phyloP scores from a whole-genome alignment of 805 yeast genomes.

The Spathaspora girioi region DNA sequence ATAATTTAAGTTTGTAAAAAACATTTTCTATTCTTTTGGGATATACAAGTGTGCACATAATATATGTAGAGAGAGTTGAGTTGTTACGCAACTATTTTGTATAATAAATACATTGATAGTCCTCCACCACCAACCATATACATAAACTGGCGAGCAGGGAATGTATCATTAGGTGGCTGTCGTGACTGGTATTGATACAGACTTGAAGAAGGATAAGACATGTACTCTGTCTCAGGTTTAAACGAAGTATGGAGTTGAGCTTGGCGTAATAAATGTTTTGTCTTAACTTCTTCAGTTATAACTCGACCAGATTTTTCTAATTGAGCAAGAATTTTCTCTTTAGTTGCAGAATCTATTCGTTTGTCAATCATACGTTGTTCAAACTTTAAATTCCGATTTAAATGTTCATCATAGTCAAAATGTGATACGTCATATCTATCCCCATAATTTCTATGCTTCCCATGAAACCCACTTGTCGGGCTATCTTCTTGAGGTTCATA shows the following conservation, averaged over 20 bases:
- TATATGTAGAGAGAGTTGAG: neutral
- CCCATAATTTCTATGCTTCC: constrained; percentile 35
- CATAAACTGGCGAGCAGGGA: constrained; percentile 8
- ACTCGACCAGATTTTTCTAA: constrained; percentile 28
- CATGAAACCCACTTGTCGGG: constrained; percentile 18
- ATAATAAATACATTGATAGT: constrained; percentile 5
- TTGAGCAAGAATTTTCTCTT: constrained; percentile 29
- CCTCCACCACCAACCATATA: constrained; percentile 6
- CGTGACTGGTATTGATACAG: neutral
- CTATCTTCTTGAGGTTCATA: constrained; percentile 12
- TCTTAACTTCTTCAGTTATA: constrained; percentile 33
- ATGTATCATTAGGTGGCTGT: constrained; percentile 1
- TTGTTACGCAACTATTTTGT: constrained; percentile 1
- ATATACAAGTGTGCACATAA: no score
- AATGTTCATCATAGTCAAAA: constrained; percentile 54
- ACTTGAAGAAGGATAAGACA: neutral
- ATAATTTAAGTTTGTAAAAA: neutral
- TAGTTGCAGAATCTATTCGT: constrained; percentile 25
- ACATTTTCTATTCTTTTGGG: neutral
- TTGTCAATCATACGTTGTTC: constrained; percentile 40
- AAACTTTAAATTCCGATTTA: constrained; percentile 47
- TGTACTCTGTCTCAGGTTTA: neutral
- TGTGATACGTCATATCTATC: constrained; percentile 56
- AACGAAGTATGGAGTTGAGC: neutral
- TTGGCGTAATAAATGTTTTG: constrained; percentile 37